A percentile compares a stretch with the other conserved stretches of the same genome.
phyloP scores from a whole-genome alignment of 1,284 basidiomycete genomes.

The Leccinum subrobustum region DNA sequence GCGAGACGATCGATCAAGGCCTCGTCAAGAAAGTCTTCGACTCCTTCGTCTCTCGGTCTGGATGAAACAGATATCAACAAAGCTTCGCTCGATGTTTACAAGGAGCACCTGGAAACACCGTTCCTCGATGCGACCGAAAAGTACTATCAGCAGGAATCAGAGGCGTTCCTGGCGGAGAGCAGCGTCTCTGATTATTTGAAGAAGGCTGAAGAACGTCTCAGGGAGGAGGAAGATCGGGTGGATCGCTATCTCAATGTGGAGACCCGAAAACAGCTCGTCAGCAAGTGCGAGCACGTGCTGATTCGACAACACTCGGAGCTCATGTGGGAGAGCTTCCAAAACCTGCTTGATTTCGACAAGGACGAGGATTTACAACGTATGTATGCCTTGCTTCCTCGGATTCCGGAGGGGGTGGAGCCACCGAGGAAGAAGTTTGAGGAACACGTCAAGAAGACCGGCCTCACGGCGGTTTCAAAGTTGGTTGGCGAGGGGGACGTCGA shows the following conservation, averaged over 20 bases:
- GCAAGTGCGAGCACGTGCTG: slow-evolving; percentile 90
- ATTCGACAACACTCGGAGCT: slow-evolving; percentile 85
- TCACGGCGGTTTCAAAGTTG: slow-evolving; percentile 83
- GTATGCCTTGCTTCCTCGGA: slow-evolving; percentile 91
- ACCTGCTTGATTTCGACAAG: slow-evolving; percentile 89
- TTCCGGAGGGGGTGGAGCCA: slow-evolving; percentile 89
- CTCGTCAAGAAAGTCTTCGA: slow-evolving; percentile 96
- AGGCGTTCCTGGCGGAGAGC: slow-evolving; percentile 87
- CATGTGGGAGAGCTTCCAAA: slow-evolving; percentile 96
- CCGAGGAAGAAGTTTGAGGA: slow-evolving; percentile 91
- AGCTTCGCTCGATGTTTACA: slow-evolving; percentile 95
- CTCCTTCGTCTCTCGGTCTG: slow-evolving; percentile 86
- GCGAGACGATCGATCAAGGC: slow-evolving; percentile 91
- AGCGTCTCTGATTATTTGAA: slow-evolving; percentile 96
- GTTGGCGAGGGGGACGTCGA: slow-evolving; percentile 71
- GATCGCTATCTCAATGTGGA: slow-evolving; percentile 91
- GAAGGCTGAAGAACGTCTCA: slow-evolving; percentile 90
- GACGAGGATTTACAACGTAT: slow-evolving; percentile 93
- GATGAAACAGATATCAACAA: slow-evolving; percentile 92
- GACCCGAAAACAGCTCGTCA: slow-evolving; percentile 85
- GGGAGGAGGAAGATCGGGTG: slow-evolving; percentile 95
- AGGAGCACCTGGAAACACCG: slow-evolving; percentile 85
- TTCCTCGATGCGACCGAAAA: slow-evolving; percentile 89
- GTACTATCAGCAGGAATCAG: slow-evolving; percentile 92
- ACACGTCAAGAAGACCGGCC: slow-evolving; percentile 90